Evolutionary conservation across 306 rosid species (phyloP).

Genomic region (Argentina anserina): DNA sequence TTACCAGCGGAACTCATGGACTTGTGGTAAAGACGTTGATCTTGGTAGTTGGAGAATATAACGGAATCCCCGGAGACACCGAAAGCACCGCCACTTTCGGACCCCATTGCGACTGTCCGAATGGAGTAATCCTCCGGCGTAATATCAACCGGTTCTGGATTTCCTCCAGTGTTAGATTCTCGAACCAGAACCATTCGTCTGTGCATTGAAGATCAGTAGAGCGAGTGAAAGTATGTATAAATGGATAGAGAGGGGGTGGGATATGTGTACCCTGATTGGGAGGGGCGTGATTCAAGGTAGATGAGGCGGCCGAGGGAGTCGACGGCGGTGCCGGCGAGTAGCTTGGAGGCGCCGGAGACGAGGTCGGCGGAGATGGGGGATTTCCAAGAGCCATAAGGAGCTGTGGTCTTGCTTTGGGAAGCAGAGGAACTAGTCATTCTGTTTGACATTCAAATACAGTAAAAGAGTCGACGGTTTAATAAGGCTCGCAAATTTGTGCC

Average conservation of each 20-base stretch:
- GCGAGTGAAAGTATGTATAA: neutral
- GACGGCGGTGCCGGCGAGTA: conserved; percentile 73
- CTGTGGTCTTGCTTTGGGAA: conserved; percentile 24
- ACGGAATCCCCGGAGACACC: conserved; percentile 55
- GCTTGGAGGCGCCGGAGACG: conserved; percentile 79
- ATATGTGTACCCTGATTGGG: conserved; percentile 59
- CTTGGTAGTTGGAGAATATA: conserved; percentile 73
- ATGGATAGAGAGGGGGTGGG: neutral
- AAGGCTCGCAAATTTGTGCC: neutral
- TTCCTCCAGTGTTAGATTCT: conserved; percentile 53
- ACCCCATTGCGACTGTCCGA: conserved; percentile 81
- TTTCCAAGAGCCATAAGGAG: conserved; percentile 91
- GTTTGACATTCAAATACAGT: neutral
- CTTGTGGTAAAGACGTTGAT: conserved; percentile 81
- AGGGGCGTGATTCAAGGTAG: conserved; percentile 92
- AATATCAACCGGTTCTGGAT: conserved; percentile 56
- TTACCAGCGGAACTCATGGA: conserved; percentile 46
- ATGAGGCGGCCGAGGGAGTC: conserved; percentile 66
- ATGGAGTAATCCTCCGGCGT: conserved; percentile 78
- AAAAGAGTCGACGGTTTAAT: neutral
- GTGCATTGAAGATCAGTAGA: conserved; percentile 3
- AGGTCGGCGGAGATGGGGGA: conserved; percentile 85
- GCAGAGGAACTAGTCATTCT: neutral
- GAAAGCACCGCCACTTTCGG: conserved; percentile 78
- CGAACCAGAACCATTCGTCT: conserved; percentile 79